phyloP scores from a whole-genome alignment of 179 eudicot species.

The Gypsophila paniculata region DNA sequence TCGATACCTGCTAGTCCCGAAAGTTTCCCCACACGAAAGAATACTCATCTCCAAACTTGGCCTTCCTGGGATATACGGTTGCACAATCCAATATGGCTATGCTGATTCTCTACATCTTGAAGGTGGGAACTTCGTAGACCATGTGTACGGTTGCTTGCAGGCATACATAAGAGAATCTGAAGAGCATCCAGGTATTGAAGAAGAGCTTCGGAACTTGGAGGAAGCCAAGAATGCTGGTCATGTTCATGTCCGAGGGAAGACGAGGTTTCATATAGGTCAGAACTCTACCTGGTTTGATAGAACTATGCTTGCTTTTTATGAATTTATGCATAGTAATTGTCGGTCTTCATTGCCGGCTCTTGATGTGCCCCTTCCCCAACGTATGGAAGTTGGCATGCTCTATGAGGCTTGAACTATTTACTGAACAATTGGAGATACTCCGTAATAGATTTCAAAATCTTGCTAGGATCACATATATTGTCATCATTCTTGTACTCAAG shows the following conservation, averaged over 20 bases:
- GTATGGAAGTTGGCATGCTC: conserved; percentile 71
- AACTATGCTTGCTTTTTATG: conserved; percentile 52
- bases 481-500: not conserved
- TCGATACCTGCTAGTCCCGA: conserved; percentile 44
- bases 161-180: conserved; percentile 31
- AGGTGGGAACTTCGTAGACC: conserved; percentile 44
- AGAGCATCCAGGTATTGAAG: conserved; percentile 21
- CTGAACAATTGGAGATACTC: not conserved
- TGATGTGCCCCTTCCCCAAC: conserved; percentile 43
- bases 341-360: conserved; percentile 52
- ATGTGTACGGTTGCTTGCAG: conserved; percentile 30
- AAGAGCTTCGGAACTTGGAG: conserved; percentile 34
- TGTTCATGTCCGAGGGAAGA: conserved; percentile 53
- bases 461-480: not conserved
- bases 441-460: not conserved
- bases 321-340: conserved; percentile 60
- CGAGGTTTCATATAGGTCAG: conserved; percentile 43
- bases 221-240: conserved; percentile 42
- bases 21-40: conserved; percentile 47
- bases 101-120: conserved; percentile 45
- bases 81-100: conserved; percentile 68
- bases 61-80: conserved; percentile 49
- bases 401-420: conserved; percentile 41
- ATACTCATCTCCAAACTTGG: conserved; percentile 42
- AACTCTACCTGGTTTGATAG: conserved; percentile 47